Evolutionary conservation across 1,284 basidiomycete species (phyloP).

Genomic region (Crucibulum parvulum): DNA sequence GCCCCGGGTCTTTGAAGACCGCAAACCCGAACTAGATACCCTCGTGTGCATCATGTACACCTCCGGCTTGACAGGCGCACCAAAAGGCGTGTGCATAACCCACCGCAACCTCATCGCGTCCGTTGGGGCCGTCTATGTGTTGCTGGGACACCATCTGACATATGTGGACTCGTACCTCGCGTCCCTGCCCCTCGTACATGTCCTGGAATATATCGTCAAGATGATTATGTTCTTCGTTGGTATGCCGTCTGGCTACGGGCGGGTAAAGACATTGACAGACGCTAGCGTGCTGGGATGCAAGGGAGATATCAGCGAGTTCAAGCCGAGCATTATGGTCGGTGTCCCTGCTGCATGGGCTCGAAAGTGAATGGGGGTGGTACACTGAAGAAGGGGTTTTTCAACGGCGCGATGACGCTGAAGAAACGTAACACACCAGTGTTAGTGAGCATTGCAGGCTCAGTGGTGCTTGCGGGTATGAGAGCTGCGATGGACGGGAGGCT

Average conservation of each 20-base stretch:
- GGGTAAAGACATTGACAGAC: constrained; percentile 97
- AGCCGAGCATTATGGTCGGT: constrained; percentile 88
- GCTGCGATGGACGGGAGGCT: constrained; percentile 89
- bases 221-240: constrained; percentile 70
- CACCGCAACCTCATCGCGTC: constrained; percentile 90
- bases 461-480: constrained; percentile 80
- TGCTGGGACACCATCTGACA: constrained; percentile 82
- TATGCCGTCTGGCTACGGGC: constrained; percentile 86
- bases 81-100: constrained; percentile 93
- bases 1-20: constrained; percentile 44
- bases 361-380: constrained; percentile 77
- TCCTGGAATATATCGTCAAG: constrained; percentile 88
- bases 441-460: constrained; percentile 71
- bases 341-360: constrained; percentile 89
- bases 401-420: constrained; percentile 74
- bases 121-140: constrained; percentile 77
- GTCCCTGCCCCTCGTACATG: constrained; percentile 93
- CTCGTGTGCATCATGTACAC: constrained; percentile 98
- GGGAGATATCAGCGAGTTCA: constrained; percentile 87
- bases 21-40: constrained; percentile 68
- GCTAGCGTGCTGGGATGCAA: constrained; percentile 88
- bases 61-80: constrained; percentile 89
- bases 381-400: constrained; percentile 79
- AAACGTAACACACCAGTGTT: constrained; percentile 73
- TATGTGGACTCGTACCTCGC: constrained; percentile 82